These are phyloP conservation scores for Endocarpon pusillum DNA, from an alignment of 495 filamentous ascomycete species.

Conservation along the genomic window DNA sequence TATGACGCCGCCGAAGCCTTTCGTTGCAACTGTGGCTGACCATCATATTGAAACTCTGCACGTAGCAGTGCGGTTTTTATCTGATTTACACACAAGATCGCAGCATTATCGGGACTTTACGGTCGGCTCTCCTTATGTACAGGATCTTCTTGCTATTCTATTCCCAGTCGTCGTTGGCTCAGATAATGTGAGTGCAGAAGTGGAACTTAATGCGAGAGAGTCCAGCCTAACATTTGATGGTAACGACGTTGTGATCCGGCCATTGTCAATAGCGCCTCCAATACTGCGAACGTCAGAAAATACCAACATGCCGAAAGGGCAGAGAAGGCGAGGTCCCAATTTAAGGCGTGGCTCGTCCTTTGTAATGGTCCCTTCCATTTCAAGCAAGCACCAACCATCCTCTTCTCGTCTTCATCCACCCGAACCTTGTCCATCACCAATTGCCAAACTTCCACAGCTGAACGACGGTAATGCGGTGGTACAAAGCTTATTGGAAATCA, in stretches of 20 bases:
- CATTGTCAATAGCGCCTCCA: slow-evolving; percentile 42
- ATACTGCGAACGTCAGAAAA: too few relatives aligned
- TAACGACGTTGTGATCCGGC: slow-evolving; percentile 63
- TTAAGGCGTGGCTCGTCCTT: slow-evolving; percentile 73
- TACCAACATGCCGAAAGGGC: slow-evolving; percentile 40
- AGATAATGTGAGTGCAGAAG: slow-evolving; percentile 62
- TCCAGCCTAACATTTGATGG: slow-evolving; percentile 71
- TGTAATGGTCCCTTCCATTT: slow-evolving; percentile 63
- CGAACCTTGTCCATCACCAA: slow-evolving; percentile 27
- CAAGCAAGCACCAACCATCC: slow-evolving; percentile 32
- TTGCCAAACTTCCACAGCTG: slow-evolving; percentile 23
- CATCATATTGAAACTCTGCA: slow-evolving; percentile 47
- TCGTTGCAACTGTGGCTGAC: not conserved
- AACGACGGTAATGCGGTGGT: slow-evolving; percentile 50
- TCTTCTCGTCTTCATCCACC: slow-evolving; percentile 43
- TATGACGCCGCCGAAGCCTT: not conserved
- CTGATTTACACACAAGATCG: slow-evolving; percentile 58
- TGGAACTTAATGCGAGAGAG: slow-evolving; percentile 64
- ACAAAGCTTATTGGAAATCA: slow-evolving; percentile 55
- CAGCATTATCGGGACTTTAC: slow-evolving; percentile 66
- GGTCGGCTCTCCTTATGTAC: slow-evolving; percentile 54
- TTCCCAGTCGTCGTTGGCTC: slow-evolving; percentile 77
- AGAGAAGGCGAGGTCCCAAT: slow-evolving; percentile 31
- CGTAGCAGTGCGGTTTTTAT: slow-evolving; percentile 60
- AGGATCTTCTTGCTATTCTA: slow-evolving; percentile 56